Evolutionary conservation across 805 yeast genomes (phyloP).

Genomic region (Yamadazyma phyllophila): DNA sequence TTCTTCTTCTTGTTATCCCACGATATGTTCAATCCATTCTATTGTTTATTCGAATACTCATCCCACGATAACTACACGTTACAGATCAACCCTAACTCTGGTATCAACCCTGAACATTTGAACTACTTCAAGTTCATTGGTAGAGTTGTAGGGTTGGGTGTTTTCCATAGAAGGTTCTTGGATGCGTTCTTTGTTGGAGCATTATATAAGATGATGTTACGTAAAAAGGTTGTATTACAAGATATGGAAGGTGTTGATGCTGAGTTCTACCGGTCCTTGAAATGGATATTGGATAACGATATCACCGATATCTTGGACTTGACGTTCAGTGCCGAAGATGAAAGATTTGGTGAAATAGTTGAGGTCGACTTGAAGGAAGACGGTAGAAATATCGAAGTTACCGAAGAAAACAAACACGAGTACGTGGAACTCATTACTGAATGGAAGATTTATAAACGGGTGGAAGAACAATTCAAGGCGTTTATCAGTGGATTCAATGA

Average conservation of each 20-base stretch:
- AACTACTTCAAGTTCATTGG: slow-evolving; percentile 98
- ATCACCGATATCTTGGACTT: slow-evolving; percentile 78
- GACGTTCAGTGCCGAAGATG: slow-evolving; percentile 88
- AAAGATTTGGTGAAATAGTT: slow-evolving; percentile 89
- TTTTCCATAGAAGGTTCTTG: slow-evolving; percentile 94
- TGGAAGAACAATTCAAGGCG: slow-evolving; percentile 93
- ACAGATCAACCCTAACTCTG: slow-evolving; percentile 96
- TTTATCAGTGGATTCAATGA: slow-evolving; percentile 97
- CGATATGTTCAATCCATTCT: slow-evolving; percentile 98
- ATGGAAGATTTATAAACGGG: slow-evolving; percentile 92
- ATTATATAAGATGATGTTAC: slow-evolving; percentile 94
- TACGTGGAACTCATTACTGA: slow-evolving; percentile 93
- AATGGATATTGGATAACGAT: slow-evolving; percentile 95
- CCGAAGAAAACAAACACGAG: slow-evolving; percentile 92
- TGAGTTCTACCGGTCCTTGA: slow-evolving; percentile 89
- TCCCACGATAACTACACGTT: slow-evolving; percentile 97
- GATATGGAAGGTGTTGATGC: slow-evolving; percentile 99
- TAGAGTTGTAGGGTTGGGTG: slow-evolving; percentile 96
- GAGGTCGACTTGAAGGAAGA: slow-evolving; percentile 86
- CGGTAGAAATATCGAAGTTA: slow-evolving; percentile 87
- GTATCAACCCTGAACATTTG: slow-evolving; percentile 95
- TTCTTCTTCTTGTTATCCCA: slow-evolving; percentile 94
- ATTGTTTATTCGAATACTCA: slow-evolving; percentile 94
- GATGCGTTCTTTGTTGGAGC: slow-evolving; percentile 99
- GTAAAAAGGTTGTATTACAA: slow-evolving; percentile 88